Evolutionary conservation across 1,139 yeast genomes (phyloP).

Genomic region (Candida mesenterica): DNA sequence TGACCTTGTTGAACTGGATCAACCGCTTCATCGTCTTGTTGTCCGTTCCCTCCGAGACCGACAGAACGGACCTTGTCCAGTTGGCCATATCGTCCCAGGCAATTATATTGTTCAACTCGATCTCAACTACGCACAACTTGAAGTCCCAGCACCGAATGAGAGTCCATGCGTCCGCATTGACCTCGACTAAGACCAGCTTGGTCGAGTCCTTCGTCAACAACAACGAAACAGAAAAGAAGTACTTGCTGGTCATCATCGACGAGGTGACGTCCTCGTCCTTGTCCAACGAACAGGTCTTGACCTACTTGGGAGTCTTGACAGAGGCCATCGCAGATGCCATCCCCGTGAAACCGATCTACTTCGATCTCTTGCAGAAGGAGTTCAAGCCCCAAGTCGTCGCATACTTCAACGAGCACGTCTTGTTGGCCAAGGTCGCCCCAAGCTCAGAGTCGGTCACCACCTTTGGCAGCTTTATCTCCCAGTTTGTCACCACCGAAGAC

Average conservation of each 20-base stretch:
- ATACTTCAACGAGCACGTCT: conserved; percentile 36
- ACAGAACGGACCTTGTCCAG: conserved; percentile 12
- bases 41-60: conserved; percentile 7
- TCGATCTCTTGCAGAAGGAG: conserved; percentile 18
- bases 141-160: conserved; percentile 44
- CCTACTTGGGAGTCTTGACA: conserved; percentile 41
- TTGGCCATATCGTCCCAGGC: conserved; percentile 22
- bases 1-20: conserved; percentile 59
- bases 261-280: conserved; percentile 8
- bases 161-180: conserved; percentile 42
- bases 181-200: conserved; percentile 33
- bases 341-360: conserved; percentile 40
- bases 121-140: conserved; percentile 12
- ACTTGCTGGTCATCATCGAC: conserved; percentile 7
- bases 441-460: conserved; percentile 19
- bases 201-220: conserved; percentile 16
- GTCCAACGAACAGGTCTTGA: conserved; percentile 12
- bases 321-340: conserved; percentile 35
- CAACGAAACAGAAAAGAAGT: conserved; percentile 5
- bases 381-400: conserved; percentile 14
- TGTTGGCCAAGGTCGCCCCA: conserved; percentile 47
- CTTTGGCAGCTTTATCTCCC: conserved; percentile 41
- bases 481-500: conserved; percentile 41
- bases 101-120: conserved; percentile 20
- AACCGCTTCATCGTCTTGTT: conserved; percentile 31